Percentiles rank a stretch among this genome's conserved stretches.
phyloP scores from a whole-genome alignment of 768 basidiomycete genomes.

The Tulasnella sp. region DNA sequence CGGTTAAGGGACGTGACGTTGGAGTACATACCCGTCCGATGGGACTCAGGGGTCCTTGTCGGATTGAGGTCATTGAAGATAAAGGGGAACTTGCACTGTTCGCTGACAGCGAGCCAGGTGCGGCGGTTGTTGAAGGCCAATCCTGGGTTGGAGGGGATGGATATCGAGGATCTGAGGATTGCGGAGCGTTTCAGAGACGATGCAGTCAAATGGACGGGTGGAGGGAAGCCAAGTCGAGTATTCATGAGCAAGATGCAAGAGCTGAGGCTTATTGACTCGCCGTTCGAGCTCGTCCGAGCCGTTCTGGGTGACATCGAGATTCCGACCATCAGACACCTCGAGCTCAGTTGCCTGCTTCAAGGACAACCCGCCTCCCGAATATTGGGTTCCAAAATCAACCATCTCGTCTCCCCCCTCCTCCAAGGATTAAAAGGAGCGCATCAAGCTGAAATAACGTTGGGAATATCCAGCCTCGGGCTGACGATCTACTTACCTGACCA shows the following conservation, averaged over 20 bases:
- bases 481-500: background rate
- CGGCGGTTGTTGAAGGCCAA: background rate
- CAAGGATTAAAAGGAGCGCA: background rate
- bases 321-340: background rate
- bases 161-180: background rate
- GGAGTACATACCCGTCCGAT: background rate
- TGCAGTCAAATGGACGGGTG: background rate
- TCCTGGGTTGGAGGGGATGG: background rate
- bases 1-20: background rate
- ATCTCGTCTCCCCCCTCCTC: background rate
- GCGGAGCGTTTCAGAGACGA: background rate
- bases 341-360: background rate
- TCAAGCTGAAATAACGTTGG: background rate
- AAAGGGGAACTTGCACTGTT: background rate
- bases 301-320: background rate
- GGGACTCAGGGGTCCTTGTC: background rate
- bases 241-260: background rate
- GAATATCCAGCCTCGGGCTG: background rate
- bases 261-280: background rate
- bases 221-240: background rate
- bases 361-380: background rate
- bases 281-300: background rate
- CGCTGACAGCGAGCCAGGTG: background rate
- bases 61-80: background rate
- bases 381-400: background rate